Evolutionary conservation across 352 stramenopile genomes (phyloP).

Genomic region (Globisporangium apiculatum): DNA sequence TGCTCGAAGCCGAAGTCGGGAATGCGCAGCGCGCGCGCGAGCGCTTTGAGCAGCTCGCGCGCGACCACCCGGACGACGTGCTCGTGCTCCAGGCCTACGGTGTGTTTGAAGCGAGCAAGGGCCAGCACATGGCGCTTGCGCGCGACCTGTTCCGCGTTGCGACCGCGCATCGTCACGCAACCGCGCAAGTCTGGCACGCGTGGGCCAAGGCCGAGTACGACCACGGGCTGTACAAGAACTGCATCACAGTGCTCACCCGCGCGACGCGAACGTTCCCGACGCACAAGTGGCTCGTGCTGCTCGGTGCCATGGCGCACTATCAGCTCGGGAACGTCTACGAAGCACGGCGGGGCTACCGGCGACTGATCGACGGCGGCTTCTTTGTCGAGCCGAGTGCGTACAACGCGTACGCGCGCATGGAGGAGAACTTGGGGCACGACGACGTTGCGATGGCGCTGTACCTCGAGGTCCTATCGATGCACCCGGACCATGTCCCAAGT

Average conservation of each 20-base stretch:
- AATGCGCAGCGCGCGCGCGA: constrained; percentile 47
- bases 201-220: constrained; percentile 84
- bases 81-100: constrained; percentile 67
- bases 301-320: constrained; percentile 70
- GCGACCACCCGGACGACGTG: constrained; percentile 55
- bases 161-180: constrained; percentile 38
- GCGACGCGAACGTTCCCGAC: constrained; percentile 63
- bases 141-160: constrained; percentile 55
- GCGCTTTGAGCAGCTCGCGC: constrained; percentile 44
- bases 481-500: constrained; percentile 66
- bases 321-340: constrained; percentile 76
- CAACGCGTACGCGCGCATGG: constrained; percentile 83
- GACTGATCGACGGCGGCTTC: constrained; percentile 64
- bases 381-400: constrained; percentile 69
- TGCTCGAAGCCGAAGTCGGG: constrained; percentile 59
- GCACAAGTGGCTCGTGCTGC: constrained; percentile 78
- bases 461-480: constrained; percentile 40
- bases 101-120: constrained; percentile 66
- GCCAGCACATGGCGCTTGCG: constrained; percentile 58
- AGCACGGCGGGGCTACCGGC: constrained; percentile 56
- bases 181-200: constrained; percentile 78
- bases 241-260: constrained; percentile 54
- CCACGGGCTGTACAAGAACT: constrained; percentile 65
- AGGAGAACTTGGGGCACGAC: constrained; percentile 69
- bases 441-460: constrained; percentile 63